A percentile compares a stretch with the other conserved stretches of the same genome.
Evolutionary conservation across 106 monocot species (phyloP).

Genomic region (Dactylorhiza incarnata): DNA sequence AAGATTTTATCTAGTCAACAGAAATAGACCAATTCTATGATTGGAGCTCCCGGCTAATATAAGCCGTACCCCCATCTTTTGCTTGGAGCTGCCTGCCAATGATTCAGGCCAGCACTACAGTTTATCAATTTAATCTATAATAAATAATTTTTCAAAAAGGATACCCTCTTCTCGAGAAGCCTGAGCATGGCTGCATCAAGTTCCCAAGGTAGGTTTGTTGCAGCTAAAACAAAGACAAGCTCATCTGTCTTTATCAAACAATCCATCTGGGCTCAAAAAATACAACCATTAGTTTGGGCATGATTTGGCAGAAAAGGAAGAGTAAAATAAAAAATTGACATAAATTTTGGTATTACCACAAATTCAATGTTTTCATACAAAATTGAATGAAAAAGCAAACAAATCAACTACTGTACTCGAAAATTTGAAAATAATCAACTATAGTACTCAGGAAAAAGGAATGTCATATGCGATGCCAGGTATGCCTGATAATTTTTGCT

Average conservation of each 20-base stretch:
- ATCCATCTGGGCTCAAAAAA: constrained; percentile 73
- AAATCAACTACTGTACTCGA: no score
- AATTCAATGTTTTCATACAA: no score
- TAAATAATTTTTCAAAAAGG: constrained; percentile 12
- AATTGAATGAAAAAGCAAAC: no score
- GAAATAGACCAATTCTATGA: no score
- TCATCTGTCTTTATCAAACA: constrained; percentile 83
- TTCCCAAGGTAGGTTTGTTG: constrained; percentile 98
- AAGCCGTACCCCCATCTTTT: no score
- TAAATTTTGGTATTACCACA: background rate
- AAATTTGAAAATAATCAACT: no score
- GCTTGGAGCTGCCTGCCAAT: no score
- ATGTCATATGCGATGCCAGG: no score
- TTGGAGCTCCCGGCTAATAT: no score
- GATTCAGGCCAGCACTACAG: background rate
- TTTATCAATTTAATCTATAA: constrained; percentile 1
- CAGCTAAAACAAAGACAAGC: constrained; percentile 93
- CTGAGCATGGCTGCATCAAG: constrained; percentile 97
- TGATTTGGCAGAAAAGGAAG: background rate
- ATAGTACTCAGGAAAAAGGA: no score
- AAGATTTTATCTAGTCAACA: no score
- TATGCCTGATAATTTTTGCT: no score
- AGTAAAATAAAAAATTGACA: background rate
- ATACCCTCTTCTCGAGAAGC: constrained; percentile 93
- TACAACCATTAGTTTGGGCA: background rate